Base-by-base conservation (phyloP, 177 flowering plant species). In the Vitis hybrid region DNA sequence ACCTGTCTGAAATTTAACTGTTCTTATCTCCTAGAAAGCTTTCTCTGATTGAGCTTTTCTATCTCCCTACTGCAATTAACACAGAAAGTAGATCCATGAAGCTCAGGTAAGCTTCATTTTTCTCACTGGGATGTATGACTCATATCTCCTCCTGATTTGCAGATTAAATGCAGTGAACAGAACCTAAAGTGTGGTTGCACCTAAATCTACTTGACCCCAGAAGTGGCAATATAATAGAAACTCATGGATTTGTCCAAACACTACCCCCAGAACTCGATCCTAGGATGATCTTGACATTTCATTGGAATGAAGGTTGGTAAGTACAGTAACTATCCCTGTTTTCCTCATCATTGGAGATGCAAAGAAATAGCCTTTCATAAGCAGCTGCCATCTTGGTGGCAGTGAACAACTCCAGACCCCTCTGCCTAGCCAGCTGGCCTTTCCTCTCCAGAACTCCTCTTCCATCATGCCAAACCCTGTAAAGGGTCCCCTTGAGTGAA, bases 381-480 rank as follows among this genome's bases (percentile, higher is more conserved):
- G 92, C 87, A 56, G 82, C 85, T 29, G 81, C 82, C 97, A 89
- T 91, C 62, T 88, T 88, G 12, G 87, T 82, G n/a, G 97, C 92
- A 60, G 92, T 86, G 74, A 89, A 91, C 74, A 91, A 39, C 55
- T 80, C 67, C 79, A 86, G 62, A 45, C 85, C 91, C 74, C 88
- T 79, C 57, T 83, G 68, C 73, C 88, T 79, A 15, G 85, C 88
- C 64, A 64, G 66, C 70, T 72, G 63, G 14, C 91, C 97, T 76
- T 86, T 90, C 78, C 72, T 70, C 76, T 80, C 76, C 15, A 87
- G 56, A 58, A 60, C 74, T 14, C 29, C 75, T 67, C 73, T 79
- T 6, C 91, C 87, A 73, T 86, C 90, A 60, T 60, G 29, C 80
- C 80, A 75, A 31, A 86, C 87, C 51, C 58, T 65, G 55, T 77